Evolutionary conservation across 495 filamentous ascomycete genomes (phyloP), one percentile per base, ranked within the genome.

Genomic region (Neurospora africana): DNA sequence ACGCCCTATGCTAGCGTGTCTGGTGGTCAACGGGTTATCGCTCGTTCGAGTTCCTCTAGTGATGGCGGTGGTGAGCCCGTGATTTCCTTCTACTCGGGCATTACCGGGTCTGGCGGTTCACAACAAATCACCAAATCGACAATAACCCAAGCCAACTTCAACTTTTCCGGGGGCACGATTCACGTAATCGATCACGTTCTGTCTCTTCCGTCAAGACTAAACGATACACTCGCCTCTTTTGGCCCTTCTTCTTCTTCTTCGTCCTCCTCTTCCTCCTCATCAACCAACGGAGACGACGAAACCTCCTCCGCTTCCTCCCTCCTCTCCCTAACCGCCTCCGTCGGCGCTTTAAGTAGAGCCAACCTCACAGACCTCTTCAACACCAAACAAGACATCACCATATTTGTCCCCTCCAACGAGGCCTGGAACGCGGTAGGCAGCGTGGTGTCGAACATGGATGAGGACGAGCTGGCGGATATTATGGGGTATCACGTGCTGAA

Each of bases 101-200:
- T 19, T 9, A 40, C 77, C 80, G 38, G 76, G 72, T 9, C 74
- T 71, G 11, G 61, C 30, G 17, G 10, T 38, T 47, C 68, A 17
- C 15, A 27, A 43, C 17, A 70, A 43, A 72, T 41, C 71, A 69
- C 41, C 68, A 33, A 67, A 39, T 65, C 53, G 17, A 65, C 53
- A 39, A 70, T 33, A 5, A 36, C 36, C 33, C 43, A 19, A 30
- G 70, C 86, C 84, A 83, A 92, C 77, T 74, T 89, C 58, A 82
- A 83, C 72, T 92, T 91, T 80, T 84, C 82, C 40, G 86, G 87
- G 21, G 91, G 91, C 43, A 84, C 89, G 2, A 81, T 92, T 38
- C 91, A 93, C 77, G 79, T 92, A 61, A 87, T 93, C 75, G 86
- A 92, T 78, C 78, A 73, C 8, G 79, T 89, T 61, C 82, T 92